Base-by-base conservation (phyloP, 2,329 filamentous ascomycete genomes). In the Xylaria sp. region DNA sequence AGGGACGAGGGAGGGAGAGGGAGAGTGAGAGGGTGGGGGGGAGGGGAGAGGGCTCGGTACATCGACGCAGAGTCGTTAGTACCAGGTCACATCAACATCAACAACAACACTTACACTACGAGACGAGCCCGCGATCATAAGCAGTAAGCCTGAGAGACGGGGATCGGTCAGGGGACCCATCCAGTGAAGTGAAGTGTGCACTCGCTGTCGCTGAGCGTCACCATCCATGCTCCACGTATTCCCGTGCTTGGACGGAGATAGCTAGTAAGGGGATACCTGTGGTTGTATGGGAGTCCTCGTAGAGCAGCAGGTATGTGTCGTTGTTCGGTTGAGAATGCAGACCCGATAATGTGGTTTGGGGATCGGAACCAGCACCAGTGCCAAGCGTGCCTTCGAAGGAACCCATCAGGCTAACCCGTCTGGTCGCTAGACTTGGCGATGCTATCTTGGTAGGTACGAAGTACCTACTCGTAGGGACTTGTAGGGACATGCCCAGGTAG, bases 291-390 rank as follows among this genome's bases (percentile, higher is more conserved):
- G 23, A 30, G 23, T 30, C 4, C 23, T 30, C 4, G 23, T 30
- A 30, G 4, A 4, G 23, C 23, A 30, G 23, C 23, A 30, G 23
- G 23, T 30, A 30, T 16, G 16, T 16, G 16, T 16, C 16, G n/a
- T 47, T 42, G 46, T 49, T 49, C 18, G 47, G 49, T 51, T 51
- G 11, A 35, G 3, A 57, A 52, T 55, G 30, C 37, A 30, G 61
- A 64, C 63, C 63, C 63, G 63, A 59, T 58, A 59, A 58, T 57
- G 44, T 64, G 62, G 62, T 57, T 64, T 59, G 47, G 37, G 55
- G 52, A 63, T 64, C 59, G 58, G 60, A 56, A 59, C 54, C 60
- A 60, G 56, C 9, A 48, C 4, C 34, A 58, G 37, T 52, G 30
- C 54, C 39, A 46, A 46, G 42, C 42, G 13, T 6, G 42, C 3